Evolutionary conservation across 495 filamentous ascomycete species (phyloP), one percentile per base, ranked within the genome.

Genomic region (Penicillium waksmanii): DNA sequence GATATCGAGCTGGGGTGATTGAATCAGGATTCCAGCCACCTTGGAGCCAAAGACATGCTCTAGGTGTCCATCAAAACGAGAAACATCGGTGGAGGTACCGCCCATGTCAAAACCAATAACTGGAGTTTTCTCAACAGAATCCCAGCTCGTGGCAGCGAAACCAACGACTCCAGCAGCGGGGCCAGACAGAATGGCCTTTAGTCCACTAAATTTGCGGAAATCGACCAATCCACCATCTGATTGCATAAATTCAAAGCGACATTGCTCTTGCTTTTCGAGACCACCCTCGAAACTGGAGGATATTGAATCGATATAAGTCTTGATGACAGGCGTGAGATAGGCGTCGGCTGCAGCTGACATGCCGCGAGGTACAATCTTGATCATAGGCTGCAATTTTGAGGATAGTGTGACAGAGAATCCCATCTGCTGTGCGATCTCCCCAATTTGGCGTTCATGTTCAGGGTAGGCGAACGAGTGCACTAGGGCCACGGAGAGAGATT

Each of bases 41-140:
- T 94, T 97, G 2, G 95, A 97, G 68, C 96, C 95, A 60, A 98
- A 98, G 0, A 97, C 95, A 71, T 98, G 95, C 57, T 98, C 95
- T 68, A 96, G 92, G 50, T 94, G 83, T 11, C 95, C 94, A 40
- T 94, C 95, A 65, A 95, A 98, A 25, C 95, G 79, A 21, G 92
- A 96, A 6, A 97, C 94, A 69, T 98, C 95, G 0, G 95, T 98
- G 36, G 89, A 93, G 6, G 95, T 98, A 27, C 95, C 95, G 35
- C 87, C 87, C 95, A 98, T 98, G 64, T 98, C 95, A 63, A 98
- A 98, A 0, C 95, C 95, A 67, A 98, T 97, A 10, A 98, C 90
- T 0, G 94, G 94, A 2, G 84, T 94, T 66, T 88, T 91, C 15
- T 93, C 95, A 48, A 88, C 80, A 2, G 89, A 81, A 68, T 97